Evolutionary conservation across 495 filamentous ascomycete species (phyloP), one percentile per base, ranked within the genome.

Genomic region (Aspergillus wentii): DNA sequence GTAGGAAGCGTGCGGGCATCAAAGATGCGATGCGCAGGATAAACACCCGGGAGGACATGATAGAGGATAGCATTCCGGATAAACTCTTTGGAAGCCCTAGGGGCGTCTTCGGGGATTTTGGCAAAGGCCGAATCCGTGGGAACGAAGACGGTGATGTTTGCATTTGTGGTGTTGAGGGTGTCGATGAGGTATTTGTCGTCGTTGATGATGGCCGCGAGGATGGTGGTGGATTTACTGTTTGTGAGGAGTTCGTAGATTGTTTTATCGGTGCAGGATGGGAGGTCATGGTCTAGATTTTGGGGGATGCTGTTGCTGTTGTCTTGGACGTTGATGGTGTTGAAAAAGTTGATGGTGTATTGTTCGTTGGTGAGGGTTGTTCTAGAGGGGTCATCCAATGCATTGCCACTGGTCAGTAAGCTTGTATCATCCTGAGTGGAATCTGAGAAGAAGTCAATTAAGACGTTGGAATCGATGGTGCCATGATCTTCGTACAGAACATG

Each of bases 161-260:
- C 59, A 16, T 69, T 51, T 5, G 80, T 88, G 46, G 76, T 71
- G 49, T 90, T 84, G 30, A 96, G 76, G 11, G 76, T 52, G 14
- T 78, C 49, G 23, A 87, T 78, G 13, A 96, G 65, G 17, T 90
- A 79, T 5, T 73, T 62, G 57, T 82, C 76, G 40, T 85, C 69
- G 37, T 82, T 72, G 58, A 95, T 71, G 21, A 92, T 68, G 44
- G 79, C 69, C 15, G 82, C 79, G 28, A 95, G 78, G 56, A 78
- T 85, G 22, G 74, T 80, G 15, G 85, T 88, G 64, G 88, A 76
- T 43, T 85, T 84, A 64, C 72, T 82, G 32, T 75, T 66, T 9
- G 69, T 59, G 57, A 96, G 86, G 17, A 88, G 60, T 43, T 94
- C 66, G 61, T 86, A 94, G 35, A 94, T 69, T 20, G 86, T 94